A percentile compares a stretch with the other conserved stretches of the same genome.
Conservation (phyloP, 768 basidiomycete genomes). For the Mycena haematopus region DNA sequence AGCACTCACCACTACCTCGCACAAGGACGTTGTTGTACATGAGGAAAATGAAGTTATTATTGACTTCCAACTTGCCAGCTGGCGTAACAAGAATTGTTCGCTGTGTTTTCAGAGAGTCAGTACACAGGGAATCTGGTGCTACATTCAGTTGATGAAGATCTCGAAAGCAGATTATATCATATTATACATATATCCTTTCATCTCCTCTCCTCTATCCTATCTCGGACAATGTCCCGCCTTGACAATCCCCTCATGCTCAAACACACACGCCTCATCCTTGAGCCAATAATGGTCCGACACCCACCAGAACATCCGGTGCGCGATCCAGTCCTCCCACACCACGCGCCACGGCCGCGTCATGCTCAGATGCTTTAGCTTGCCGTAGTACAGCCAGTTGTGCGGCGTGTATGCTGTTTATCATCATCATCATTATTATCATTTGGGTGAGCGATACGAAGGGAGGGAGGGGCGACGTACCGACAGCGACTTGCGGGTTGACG, state of each 20-base stretch:
- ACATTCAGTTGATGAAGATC: too few relatives aligned
- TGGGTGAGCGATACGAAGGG: neutral
- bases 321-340: conserved; percentile 34
- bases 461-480: conserved; percentile 17
- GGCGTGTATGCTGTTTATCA: conserved; percentile 29
- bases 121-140: too few relatives aligned
- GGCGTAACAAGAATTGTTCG: too few relatives aligned
- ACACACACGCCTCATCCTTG: conserved; percentile 28
- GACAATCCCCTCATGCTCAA: conserved; percentile 30
- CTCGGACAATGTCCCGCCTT: conserved; percentile 15
- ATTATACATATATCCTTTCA: too few relatives aligned
- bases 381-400: conserved; percentile 32
- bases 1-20: too few relatives aligned
- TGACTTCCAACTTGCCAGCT: too few relatives aligned
- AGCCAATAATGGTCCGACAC: conserved; percentile 31
- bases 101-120: too few relatives aligned
- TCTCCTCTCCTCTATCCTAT: too few relatives aligned
- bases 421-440: too few relatives aligned
- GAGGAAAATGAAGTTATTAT: too few relatives aligned
- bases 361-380: conserved; percentile 27
- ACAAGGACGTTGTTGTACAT: too few relatives aligned
- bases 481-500: conserved; percentile 28
- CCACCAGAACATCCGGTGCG: conserved; percentile 32
- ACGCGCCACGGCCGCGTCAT: conserved; percentile 32
- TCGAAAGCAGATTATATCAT: too few relatives aligned